Percentiles rank a stretch among this genome's conserved stretches.
phyloP scores from a whole-genome alignment of 441 rosid species.

The Mallotus japonicus region DNA sequence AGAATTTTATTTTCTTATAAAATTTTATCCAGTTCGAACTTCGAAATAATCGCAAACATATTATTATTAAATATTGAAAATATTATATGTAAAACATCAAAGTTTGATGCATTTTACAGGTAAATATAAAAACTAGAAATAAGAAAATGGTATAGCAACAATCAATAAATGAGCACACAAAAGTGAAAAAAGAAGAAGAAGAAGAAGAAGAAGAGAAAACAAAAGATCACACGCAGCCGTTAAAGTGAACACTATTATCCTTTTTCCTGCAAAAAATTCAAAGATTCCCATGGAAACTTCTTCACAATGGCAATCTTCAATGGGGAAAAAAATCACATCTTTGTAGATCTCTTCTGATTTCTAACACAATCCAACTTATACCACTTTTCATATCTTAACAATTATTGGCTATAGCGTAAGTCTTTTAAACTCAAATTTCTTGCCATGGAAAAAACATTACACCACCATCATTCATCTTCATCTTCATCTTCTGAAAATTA shows the following conservation, averaged over 20 bases:
- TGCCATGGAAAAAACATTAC: neutral
- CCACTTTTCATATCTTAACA: slow-evolving; percentile 17
- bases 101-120: slow-evolving; percentile 3
- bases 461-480: neutral
- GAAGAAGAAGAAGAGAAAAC: neutral
- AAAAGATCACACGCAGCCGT: slow-evolving; percentile 6
- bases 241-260: slow-evolving; percentile 12
- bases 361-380: slow-evolving; percentile 29
- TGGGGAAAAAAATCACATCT: slow-evolving; percentile 30
- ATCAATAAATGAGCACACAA: neutral
- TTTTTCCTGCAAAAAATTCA: slow-evolving; percentile 14
- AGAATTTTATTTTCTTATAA: no score
- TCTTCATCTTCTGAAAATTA: neutral
- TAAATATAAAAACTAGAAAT: neutral
- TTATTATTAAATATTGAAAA: no score
- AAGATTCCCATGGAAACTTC: slow-evolving; percentile 26
- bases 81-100: neutral
- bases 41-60: no score
- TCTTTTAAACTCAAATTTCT: slow-evolving; percentile 5
- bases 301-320: slow-evolving; percentile 9
- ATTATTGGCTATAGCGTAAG: neutral
- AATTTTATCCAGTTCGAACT: no score
- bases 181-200: neutral
- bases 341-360: slow-evolving; percentile 28
- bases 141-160: neutral